Base-by-base conservation (phyloP, 495 filamentous ascomycete genomes). In the Evernia prunastri region DNA sequence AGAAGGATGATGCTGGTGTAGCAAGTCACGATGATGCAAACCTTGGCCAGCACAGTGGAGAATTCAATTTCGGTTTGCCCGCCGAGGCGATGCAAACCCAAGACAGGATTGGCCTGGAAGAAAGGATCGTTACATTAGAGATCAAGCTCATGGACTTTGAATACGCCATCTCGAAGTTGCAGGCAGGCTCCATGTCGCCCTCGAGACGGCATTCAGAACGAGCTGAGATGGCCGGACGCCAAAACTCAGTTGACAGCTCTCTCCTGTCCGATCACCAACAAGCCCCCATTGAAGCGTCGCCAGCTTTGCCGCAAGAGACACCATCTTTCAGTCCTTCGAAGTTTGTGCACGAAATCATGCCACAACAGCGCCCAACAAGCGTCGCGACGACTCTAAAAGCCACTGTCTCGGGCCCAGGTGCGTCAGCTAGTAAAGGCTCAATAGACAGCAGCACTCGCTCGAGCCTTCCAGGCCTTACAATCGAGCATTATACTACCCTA, bases 141-240 rank as follows among this genome's bases (percentile, higher is more conserved):
- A 79, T 83, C 7, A 83, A 83, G 58, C 71, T 83, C 43, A 82
- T 83, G 65, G 81, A 83, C 42, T 71, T 83, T 12, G 81, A 83
- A 64, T 82, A 81, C 56, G 81, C 81, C 2, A 80, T 83, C 59
- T 80, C 81, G 0, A 76, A 80, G 42, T 73, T 83, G 66, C 81
- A 83, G 71, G 75, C 70, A 36, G 69, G 62, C 29, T 62, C 59
- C 25, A 56, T 25, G 8, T 36, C 43, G 17, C 42, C 61, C 27
- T 65, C 59, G 18, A 61, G 58, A 49, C 58, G 63, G 13, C 58
- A 58, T 42, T 65, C 66, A n/a, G 49, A 56, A 15, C 53, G 43
- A 40, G 35, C 7, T 17, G 66, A 59, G 13, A 33, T 45, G 45
- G 27, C 23, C 35, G 53, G 37, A 27, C 62, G 63, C 20, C 66